phyloP scores from a whole-genome alignment of 2,329 filamentous ascomycete species.

The Microsporum ferrugineum region DNA sequence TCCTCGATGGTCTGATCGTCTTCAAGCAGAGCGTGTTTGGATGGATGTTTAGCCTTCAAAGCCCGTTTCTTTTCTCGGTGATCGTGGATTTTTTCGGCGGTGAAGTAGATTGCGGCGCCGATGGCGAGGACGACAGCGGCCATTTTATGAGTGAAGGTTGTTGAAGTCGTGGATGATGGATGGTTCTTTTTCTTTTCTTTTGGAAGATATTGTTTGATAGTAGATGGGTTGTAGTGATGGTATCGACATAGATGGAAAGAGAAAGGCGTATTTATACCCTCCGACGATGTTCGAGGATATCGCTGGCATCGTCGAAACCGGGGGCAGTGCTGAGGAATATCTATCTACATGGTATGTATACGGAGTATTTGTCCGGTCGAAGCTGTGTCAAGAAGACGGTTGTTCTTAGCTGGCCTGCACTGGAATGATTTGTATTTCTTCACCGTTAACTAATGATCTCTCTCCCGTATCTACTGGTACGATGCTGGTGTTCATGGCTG shows the following conservation, averaged over 20 bases:
- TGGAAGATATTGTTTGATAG: background rate
- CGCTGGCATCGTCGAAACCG: background rate
- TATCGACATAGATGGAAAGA: background rate
- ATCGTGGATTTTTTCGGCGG: constrained; percentile 8
- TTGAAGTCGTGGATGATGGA: background rate
- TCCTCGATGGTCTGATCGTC: background rate
- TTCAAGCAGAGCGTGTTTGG: background rate
- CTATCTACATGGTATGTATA: background rate
- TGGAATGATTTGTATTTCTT: background rate
- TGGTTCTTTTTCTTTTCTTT: no score
- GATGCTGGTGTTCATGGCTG: background rate
- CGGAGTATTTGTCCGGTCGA: background rate
- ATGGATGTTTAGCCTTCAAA: constrained; percentile 5
- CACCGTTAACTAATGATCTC: background rate
- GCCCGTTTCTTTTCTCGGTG: constrained; percentile 9
- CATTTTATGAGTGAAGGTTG: constrained; percentile 1
- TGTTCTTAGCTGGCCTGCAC: background rate
- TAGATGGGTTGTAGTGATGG: background rate
- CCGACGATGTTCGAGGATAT: background rate
- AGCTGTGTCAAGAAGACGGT: background rate
- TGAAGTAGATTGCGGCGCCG: constrained; percentile 8
- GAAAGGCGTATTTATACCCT: background rate
- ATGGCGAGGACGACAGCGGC: constrained; percentile 6
- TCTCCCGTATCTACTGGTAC: background rate
- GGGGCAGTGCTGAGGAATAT: background rate